Evolutionary conservation across 169 alveolate species (phyloP).

Genomic region (Perkinsus olseni): DNA sequence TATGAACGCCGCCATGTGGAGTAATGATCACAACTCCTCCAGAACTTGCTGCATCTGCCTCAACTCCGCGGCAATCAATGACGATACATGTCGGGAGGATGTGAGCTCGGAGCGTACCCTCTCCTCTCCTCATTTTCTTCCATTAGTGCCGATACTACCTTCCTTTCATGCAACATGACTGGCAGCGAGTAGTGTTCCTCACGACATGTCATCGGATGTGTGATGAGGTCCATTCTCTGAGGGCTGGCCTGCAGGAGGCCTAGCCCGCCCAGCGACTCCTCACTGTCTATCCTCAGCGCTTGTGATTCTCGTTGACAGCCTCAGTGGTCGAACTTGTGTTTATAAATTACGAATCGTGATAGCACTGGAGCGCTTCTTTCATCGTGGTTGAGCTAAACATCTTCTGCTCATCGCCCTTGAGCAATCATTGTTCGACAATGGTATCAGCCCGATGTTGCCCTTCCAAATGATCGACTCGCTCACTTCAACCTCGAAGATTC

Average conservation of each 20-base stretch:
- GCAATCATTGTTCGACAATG: too few species aligned
- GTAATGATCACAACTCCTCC: background rate
- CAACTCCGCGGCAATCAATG: background rate
- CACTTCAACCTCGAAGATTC: too few species aligned
- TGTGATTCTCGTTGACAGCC: too few species aligned
- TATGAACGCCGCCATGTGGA: background rate
- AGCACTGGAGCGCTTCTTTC: too few species aligned
- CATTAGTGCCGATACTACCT: background rate
- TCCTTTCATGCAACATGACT: background rate
- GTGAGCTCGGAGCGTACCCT: background rate
- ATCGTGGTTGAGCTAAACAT: too few species aligned
- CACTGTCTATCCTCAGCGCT: background rate
- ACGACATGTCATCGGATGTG: background rate
- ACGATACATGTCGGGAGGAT: background rate
- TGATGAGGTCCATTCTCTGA: background rate
- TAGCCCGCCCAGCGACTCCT: background rate
- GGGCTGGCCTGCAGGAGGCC: too few species aligned
- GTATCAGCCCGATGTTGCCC: too few species aligned
- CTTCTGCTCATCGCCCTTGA: too few species aligned
- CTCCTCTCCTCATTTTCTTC: background rate
- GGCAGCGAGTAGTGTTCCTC: background rate
- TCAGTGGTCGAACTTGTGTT: too few species aligned
- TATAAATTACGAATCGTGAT: too few species aligned
- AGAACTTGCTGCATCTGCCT: background rate
- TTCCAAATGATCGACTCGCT: too few species aligned